Percentiles rank a stretch among this genome's conserved stretches.
phyloP scores from a whole-genome alignment of 257 asterid genomes.

The Ajuga chamaepitys region DNA sequence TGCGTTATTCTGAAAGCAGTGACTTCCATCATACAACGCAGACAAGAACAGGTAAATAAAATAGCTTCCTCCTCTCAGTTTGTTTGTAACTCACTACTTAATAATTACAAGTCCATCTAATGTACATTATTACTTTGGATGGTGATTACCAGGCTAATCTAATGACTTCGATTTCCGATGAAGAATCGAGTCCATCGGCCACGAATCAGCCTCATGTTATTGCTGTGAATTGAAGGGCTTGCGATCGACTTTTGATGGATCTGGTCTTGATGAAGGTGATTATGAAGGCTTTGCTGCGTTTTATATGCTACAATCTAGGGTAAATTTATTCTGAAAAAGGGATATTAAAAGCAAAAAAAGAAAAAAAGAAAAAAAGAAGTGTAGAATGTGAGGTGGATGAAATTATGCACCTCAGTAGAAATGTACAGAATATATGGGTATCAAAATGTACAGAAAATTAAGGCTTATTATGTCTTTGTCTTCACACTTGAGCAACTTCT shows the following conservation, averaged over 20 bases:
- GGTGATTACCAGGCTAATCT: conserved; percentile 33
- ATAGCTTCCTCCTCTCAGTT: background rate
- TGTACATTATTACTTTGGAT: background rate
- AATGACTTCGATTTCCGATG: conserved; percentile 33
- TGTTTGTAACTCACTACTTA: background rate
- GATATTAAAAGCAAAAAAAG: too few relatives aligned
- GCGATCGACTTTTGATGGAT: background rate
- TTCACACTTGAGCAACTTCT: conserved; percentile 5
- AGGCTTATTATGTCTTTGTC: conserved; percentile 1
- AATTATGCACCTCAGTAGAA: conserved; percentile 13
- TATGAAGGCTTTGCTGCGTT: background rate
- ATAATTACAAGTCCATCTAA: background rate
- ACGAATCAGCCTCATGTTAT: conserved; percentile 19
- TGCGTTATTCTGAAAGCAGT: conserved; percentile 77
- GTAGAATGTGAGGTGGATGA: conserved; percentile 19
- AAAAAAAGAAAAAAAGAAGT: background rate
- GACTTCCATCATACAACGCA: conserved; percentile 47
- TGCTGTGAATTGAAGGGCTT: conserved; percentile 18
- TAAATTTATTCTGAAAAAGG: conserved; percentile 1
- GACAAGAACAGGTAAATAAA: conserved; percentile 44
- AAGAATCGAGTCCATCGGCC: conserved; percentile 38
- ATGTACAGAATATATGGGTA: conserved; percentile 16
- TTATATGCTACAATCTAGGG: conserved; percentile 10
- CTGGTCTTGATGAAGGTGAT: background rate
- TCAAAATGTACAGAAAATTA: conserved; percentile 9